Conservation (phyloP, 768 basidiomycete species). For the Tylopilus subfusipes region DNA sequence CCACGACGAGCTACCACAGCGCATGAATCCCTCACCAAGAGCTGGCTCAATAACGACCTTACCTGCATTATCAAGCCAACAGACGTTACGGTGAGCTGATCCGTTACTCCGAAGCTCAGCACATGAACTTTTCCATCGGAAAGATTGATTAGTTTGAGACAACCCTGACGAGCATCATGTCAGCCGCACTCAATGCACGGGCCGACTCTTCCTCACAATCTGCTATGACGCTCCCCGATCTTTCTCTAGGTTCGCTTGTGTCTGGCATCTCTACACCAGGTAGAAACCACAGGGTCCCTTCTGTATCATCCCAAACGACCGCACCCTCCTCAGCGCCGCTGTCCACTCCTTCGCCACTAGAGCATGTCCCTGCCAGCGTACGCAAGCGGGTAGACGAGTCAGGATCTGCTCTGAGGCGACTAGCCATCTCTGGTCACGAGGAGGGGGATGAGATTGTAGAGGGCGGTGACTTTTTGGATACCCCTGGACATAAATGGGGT, state of each 20-base stretch:
- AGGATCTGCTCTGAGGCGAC: constrained; percentile 38
- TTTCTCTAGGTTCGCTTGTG: constrained; percentile 55
- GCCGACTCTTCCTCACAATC: constrained; percentile 45
- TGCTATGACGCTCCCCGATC: constrained; percentile 48
- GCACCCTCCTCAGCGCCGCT: constrained; percentile 49
- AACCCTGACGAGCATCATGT: constrained; percentile 31
- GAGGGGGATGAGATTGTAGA: constrained; percentile 38
- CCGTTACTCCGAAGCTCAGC: background rate
- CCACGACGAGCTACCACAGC: background rate
- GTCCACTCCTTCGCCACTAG: constrained; percentile 49
- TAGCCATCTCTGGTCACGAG: constrained; percentile 31
- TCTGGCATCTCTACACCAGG: constrained; percentile 55
- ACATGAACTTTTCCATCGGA: background rate
- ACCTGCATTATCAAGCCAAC: background rate
- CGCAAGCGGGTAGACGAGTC: constrained; percentile 41
- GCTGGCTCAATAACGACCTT: background rate
- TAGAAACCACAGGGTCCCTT: constrained; percentile 43
- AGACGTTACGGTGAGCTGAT: constrained; percentile 6
- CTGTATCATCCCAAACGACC: constrained; percentile 49
- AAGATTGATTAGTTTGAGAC: background rate
- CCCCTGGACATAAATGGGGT: constrained; percentile 53
- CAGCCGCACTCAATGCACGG: constrained; percentile 38
- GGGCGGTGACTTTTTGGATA: constrained; percentile 48
- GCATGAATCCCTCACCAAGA: background rate
- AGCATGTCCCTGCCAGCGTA: constrained; percentile 27